Conservation (phyloP, 371 early-diverging fungal genomes). For the Polyrhizophydium stewartii region DNA sequence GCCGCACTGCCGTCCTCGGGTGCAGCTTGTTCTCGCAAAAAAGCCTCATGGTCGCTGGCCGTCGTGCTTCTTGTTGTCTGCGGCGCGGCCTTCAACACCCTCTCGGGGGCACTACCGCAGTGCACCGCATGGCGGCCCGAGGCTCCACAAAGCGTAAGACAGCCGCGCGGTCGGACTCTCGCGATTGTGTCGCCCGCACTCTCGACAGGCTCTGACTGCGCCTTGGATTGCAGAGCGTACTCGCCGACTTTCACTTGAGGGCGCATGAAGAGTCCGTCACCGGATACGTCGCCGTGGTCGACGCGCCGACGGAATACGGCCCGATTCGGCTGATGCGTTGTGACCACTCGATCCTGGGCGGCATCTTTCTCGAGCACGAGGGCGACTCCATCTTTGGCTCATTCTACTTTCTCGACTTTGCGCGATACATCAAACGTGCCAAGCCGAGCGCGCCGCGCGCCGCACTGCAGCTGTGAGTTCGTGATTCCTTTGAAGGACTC, state of each 20-base stretch:
- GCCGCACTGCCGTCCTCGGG: no score
- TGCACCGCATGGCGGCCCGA: no score
- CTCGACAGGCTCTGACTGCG: no score
- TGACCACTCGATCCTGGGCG: conserved; percentile 81
- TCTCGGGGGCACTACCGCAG: no score
- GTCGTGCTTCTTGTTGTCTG: no score
- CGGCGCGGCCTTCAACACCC: no score
- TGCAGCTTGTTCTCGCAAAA: no score
- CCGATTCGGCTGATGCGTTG: conserved; percentile 64
- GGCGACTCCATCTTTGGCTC: conserved; percentile 65
- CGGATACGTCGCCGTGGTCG: conserved; percentile 67
- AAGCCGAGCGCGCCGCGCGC: not conserved
- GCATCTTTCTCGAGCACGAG: conserved; percentile 47
- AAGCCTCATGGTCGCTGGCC: no score
- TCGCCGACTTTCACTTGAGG: conserved; percentile 34
- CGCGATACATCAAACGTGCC: conserved; percentile 14
- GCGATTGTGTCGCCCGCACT: no score
- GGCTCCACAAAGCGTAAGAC: no score
- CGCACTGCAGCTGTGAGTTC: conserved; percentile 28
- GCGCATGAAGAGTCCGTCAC: conserved; percentile 64
- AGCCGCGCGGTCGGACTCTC: no score
- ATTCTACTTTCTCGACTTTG: conserved; percentile 74
- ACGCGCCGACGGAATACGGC: conserved; percentile 41
- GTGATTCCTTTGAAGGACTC: not conserved
- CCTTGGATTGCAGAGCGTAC: no score